Percentiles rank a stretch among this genome's conserved stretches.
These are phyloP conservation scores for Blastocystis sp. DNA, from an alignment of 352 stramenopile species.

Conservation along the genomic window DNA sequence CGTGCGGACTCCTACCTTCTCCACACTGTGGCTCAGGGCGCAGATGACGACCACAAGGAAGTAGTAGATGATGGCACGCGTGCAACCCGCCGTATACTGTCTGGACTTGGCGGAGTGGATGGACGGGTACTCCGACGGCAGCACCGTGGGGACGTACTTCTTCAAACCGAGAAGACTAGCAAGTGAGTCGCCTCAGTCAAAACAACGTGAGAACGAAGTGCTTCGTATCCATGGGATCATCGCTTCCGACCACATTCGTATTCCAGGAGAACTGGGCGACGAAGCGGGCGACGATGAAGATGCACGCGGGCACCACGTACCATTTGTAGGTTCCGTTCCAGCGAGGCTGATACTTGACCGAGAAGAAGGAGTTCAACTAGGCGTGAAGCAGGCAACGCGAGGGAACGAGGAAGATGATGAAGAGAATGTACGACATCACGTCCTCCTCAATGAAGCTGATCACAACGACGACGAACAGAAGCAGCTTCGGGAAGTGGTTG, in stretches of 20 bases:
- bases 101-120: background rate
- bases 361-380: background rate
- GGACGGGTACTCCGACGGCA: background rate
- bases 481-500: slow-evolving; percentile 49
- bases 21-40: background rate
- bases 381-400: background rate
- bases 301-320: background rate
- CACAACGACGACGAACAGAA: slow-evolving; percentile 3
- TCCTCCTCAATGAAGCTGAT: slow-evolving; percentile 45
- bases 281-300: slow-evolving; percentile 12
- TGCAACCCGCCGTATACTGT: background rate
- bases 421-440: slow-evolving; percentile 38
- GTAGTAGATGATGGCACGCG: slow-evolving; percentile 43
- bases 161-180: slow-evolving; percentile 15
- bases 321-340: slow-evolving; percentile 32
- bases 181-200: background rate
- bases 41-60: slow-evolving; percentile 22
- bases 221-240: background rate
- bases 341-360: background rate
- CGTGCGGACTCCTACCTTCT: background rate
- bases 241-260: background rate
- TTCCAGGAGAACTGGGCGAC: slow-evolving; percentile 47
- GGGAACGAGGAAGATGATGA: slow-evolving; percentile 8
- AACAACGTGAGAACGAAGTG: background rate
- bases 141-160: background rate